Base-by-base conservation (phyloP, 2,329 filamentous ascomycete genomes). In the Aspergillus fumigatus region DNA sequence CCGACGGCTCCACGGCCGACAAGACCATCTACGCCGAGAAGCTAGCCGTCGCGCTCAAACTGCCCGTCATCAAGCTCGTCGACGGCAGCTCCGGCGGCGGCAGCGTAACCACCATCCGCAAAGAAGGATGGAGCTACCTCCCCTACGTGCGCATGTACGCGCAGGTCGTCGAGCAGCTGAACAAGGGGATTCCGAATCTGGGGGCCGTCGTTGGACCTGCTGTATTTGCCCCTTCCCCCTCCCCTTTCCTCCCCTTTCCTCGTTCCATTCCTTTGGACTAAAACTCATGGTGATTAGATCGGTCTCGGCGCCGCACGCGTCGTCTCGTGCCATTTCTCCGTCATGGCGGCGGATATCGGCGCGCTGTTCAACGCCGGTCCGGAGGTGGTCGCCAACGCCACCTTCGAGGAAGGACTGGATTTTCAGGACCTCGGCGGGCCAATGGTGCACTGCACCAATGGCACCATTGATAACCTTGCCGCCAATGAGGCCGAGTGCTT, bases 391-490 rank as follows among this genome's bases (percentile, higher is more conserved):
- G 81, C 82, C 50, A 75, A 79, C 6, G 85, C 85, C 1, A 88
- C 84, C 0, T 87, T 86, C 60, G 84, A 87, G 65, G 85, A 87
- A 71, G 84, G 80, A 0, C 68, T 87, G 2, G 79, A 75, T 3
- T 81, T 85, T 50, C 78, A 78, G 11, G 83, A 86, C 59, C 74
- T 87, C 0, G 84, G 85, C 3, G 85, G 85, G 0, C 83, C 84
- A 0, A 72, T 71, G 21, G 80, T 87, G 68, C 84, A 88, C 64
- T 86, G 83, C 62, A 82, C 81, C 1, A 88, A 88, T 57, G 85
- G 85, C 0, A 88, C 84, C 0, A 86, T 87, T 50, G 85, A 88
- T 58, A 88, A 87, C 53, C 73, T 86, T 2, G 84, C 84, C 0
- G 74, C 77, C 3, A 80, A 84, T 57, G 84, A 88, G 66, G 75